phyloP scores from a whole-genome alignment of 148 eudicot genomes.

The Arctostaphylos glauca region DNA sequence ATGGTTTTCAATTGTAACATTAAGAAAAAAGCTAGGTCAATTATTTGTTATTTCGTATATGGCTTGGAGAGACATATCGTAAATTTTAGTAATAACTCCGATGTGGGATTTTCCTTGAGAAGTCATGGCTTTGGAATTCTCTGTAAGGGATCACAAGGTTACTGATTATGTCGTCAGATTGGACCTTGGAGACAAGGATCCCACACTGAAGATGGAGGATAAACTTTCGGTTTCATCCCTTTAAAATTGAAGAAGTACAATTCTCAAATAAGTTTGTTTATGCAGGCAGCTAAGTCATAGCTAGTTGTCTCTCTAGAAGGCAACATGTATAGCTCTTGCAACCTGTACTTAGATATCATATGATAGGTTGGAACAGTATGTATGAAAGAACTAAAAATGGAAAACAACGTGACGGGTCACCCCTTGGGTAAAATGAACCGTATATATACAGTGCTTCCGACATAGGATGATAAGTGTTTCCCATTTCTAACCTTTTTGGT shows the following conservation, averaged over 20 bases:
- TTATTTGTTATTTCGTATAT: background rate
- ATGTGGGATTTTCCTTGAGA: slow-evolving; percentile 1
- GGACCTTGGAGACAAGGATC: background rate
- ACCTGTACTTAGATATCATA: background rate
- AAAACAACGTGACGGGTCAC: background rate
- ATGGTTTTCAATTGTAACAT: background rate
- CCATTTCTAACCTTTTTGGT: background rate
- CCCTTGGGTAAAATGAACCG: background rate
- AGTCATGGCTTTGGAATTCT: background rate
- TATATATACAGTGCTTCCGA: background rate
- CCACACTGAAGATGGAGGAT: too few species aligned
- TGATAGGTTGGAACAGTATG: background rate
- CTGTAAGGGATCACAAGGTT: background rate
- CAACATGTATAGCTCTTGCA: background rate
- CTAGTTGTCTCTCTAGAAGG: background rate
- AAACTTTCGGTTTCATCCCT: background rate
- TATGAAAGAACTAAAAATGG: background rate
- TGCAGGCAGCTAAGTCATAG: background rate
- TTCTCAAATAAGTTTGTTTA: background rate
- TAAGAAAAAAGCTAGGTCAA: background rate
- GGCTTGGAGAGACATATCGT: background rate
- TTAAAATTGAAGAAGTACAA: background rate
- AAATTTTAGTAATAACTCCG: background rate
- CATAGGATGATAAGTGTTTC: background rate
- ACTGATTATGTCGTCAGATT: background rate